phyloP scores from a whole-genome alignment of 768 basidiomycete genomes.

The Tremella fuciformis region DNA sequence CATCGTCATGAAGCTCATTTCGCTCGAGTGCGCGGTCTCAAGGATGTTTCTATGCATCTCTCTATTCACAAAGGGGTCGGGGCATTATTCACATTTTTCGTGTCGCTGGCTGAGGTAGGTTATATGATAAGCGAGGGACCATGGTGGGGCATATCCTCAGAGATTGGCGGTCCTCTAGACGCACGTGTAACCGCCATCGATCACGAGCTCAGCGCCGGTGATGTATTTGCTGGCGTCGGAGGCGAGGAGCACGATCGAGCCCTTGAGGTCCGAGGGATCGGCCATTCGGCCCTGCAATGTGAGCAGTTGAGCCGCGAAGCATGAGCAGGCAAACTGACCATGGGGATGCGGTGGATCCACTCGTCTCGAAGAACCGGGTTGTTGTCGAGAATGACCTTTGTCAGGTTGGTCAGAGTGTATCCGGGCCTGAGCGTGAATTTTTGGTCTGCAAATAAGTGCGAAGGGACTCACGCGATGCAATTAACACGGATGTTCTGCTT shows the following conservation, averaged over 20 bases:
- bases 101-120: too few relatives aligned
- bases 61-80: too few relatives aligned
- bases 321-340: slow-evolving; percentile 28
- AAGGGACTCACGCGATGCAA: slow-evolving; percentile 53
- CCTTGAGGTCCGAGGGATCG: slow-evolving; percentile 85
- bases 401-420: slow-evolving; percentile 90
- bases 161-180: slow-evolving; percentile 19
- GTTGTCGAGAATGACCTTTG: slow-evolving; percentile 72
- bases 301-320: slow-evolving; percentile 1
- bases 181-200: slow-evolving; percentile 84
- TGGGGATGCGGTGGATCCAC: slow-evolving; percentile 49
- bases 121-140: too few relatives aligned
- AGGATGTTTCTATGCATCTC: too few relatives aligned
- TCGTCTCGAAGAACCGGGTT: slow-evolving; percentile 69
- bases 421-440: slow-evolving; percentile 85
- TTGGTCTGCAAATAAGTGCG: slow-evolving; percentile 51
- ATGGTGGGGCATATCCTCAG: too few relatives aligned
- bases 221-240: slow-evolving; percentile 87
- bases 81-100: too few relatives aligned
- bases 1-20: too few relatives aligned
- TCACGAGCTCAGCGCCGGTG: slow-evolving; percentile 64
- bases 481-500: slow-evolving; percentile 84
- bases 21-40: too few relatives aligned
- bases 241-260: slow-evolving; percentile 80
- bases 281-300: slow-evolving; percentile 68